Evolutionary conservation across 331 rosid species (phyloP), one percentile per base, ranked within the genome.

Genomic region (Ulmus americana): DNA sequence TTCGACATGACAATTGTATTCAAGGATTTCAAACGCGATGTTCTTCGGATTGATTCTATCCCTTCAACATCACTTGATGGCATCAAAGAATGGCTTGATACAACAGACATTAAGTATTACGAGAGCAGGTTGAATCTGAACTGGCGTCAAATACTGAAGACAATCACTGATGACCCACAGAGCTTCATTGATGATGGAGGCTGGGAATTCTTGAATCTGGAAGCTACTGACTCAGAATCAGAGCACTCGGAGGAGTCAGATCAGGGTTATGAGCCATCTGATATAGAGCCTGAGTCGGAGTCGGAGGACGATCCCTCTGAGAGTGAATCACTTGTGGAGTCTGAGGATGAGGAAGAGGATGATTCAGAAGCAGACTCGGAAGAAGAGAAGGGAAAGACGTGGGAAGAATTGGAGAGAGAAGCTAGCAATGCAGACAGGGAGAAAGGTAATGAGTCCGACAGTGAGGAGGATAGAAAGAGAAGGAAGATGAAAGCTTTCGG

Each of bases 371-470:
- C 60, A 48, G 80, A 70, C n/a, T 65, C 76, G 0, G 86, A 82
- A 60, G 83, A 60, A 55, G 86, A 82, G 59, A 10, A 72, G 67
- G 83, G 86, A 47, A 72, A 76, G 77, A 68, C 87, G 1, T 79
- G 82, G 87, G 84, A 80, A 39, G 85, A 81, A 73, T 68, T 81
- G 73, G 85, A 81, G 82, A 77, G 82, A 65, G 85, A 81, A 68
- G 85, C 85, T 35, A 81, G 78, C 76, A 74, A 81, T 67, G 85
- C 82, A 38, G 85, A 81, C 60, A 77, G 65, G 70, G 85, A 81
- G 74, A 69, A 81, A 13, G 85, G 85, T 1, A 70, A 58, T 2
- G 85, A 81, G 49, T 81, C 78, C 0, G 85, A 81, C 76, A 81
- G 85, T 5, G 85, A 81, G 71, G 85, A 81, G 66, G 85, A 81